These are phyloP conservation scores for Cutaneotrichosporon arboriforme DNA, from an alignment of 1,284 basidiomycete species.

Conservation along the genomic window DNA sequence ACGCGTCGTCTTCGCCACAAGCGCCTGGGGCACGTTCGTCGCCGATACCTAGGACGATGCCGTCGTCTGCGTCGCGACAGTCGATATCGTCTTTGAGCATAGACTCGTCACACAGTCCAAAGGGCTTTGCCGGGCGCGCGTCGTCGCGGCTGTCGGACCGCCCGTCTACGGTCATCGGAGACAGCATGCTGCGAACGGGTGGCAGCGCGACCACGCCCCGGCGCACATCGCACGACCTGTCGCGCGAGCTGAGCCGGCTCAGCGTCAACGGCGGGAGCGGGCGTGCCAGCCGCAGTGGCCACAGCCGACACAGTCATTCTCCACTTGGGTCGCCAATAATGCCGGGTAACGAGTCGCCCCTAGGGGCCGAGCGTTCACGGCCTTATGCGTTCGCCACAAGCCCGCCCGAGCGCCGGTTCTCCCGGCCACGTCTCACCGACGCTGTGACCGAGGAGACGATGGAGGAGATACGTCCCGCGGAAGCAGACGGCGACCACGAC, in stretches of 20 bases:
- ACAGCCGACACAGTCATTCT: background rate
- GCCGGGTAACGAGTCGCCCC: background rate
- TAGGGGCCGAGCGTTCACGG: background rate
- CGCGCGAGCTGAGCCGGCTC: constrained; percentile 1
- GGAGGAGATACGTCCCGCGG: background rate
- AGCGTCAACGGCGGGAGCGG: background rate
- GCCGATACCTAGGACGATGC: background rate
- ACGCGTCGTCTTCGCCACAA: constrained; percentile 1
- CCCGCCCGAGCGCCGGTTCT: constrained; percentile 15
- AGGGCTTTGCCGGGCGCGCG: background rate
- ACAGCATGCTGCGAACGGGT: background rate
- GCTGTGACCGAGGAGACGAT: constrained; percentile 6
- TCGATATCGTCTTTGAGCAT: constrained; percentile 19
- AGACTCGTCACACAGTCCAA: constrained; percentile 19
- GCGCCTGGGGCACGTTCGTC: background rate
- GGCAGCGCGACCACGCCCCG: background rate
- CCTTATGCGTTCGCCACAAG: background rate
- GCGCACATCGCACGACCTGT: constrained; percentile 6
- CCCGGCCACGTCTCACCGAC: constrained; percentile 6
- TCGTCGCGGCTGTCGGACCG: constrained; percentile 5
- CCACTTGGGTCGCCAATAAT: background rate
- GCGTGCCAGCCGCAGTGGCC: background rate
- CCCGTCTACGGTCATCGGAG: background rate
- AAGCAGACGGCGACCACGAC: background rate
- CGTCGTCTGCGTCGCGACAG: constrained; percentile 7